These are phyloP conservation scores for Epichloe gansuensis DNA, from an alignment of 2,329 filamentous ascomycete genomes.

Conservation along the genomic window DNA sequence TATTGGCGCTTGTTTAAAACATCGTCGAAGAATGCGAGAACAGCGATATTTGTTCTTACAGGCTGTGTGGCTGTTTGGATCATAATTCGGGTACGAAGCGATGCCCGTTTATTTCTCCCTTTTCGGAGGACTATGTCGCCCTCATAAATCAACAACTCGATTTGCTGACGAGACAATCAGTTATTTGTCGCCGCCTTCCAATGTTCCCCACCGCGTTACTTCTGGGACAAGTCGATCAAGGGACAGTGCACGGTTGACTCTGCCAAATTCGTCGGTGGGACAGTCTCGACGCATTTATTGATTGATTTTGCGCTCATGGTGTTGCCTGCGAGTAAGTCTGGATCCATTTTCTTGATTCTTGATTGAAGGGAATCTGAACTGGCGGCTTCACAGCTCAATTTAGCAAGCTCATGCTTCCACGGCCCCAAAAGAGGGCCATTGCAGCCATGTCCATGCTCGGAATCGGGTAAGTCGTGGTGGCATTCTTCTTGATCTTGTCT, in stretches of 20 bases:
- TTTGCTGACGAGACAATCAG: background rate
- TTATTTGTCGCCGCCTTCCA: background rate
- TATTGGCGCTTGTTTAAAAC: conserved; percentile 8
- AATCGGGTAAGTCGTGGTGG: background rate
- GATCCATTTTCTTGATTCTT: background rate
- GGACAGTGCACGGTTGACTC: conserved; percentile 5
- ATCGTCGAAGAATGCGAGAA: background rate
- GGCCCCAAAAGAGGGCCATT: conserved; percentile 1
- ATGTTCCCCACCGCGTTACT: background rate
- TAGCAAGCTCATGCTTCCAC: background rate
- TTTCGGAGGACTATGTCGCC: too few species aligned
- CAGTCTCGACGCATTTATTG: background rate
- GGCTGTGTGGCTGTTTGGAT: background rate
- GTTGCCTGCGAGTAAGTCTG: background rate
- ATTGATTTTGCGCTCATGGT: background rate
- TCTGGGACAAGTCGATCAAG: conserved; percentile 3
- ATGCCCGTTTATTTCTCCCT: too few species aligned
- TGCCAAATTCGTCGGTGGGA: conserved; percentile 4
- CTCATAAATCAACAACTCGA: too few species aligned
- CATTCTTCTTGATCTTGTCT: background rate
- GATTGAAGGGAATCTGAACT: background rate
- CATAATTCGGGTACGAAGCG: background rate
- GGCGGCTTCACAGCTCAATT: background rate
- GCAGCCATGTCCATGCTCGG: conserved; percentile 1
- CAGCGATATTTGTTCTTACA: conserved; percentile 2